Base-by-base conservation (phyloP, 495 filamentous ascomycete species). In the Trichoderma gamsii region DNA sequence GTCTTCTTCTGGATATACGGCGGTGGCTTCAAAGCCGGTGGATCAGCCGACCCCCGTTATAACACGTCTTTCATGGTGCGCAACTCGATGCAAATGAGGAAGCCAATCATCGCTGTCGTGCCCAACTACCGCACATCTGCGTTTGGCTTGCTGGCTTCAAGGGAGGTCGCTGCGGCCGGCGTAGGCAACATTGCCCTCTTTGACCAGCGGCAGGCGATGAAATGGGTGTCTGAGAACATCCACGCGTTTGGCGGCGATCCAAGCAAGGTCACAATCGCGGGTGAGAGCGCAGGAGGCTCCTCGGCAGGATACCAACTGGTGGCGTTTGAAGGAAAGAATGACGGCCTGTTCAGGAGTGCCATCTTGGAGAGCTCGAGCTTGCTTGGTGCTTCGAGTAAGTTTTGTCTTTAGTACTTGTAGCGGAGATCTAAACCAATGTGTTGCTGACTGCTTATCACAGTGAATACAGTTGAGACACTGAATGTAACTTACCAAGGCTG, bases 141-240 rank as follows among this genome's bases (percentile, higher is more conserved):
- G 9, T 89, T 91, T 73, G 89, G 89, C 2, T 91, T 83, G 75
- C 76, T 89, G n/a, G 63, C 35, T 18, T 65, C 35, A n/a, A 41
- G 23, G 8, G 63, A 65, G 35, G 63, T 41, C 35, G 35, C 63
- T 1, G 63, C 21, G n/a, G 63, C 41, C 16, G 56, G 56, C 3
- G 63, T 65, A 13, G 35, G 35, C 63, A 87, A 85, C 69, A 78
- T 86, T n/a, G 86, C 83, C 0, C 72, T 87, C 12, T 79, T 84
- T 49, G 63, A 65, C 35, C 63, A 65, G 63, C 35, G 63, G 35
- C 72, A 85, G 29, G 83, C 79, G 3, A 76, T 86, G 41, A 74
- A 89, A 66, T 92, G 89, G 89, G 83, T 92, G 6, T 79, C 86
- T 66, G 77, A 86, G 69, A 78, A 92, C 69, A 90, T 92, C 65